Evolutionary conservation across 1,139 yeast species (phyloP).

Genomic region (Magnusiomyces clavatus): DNA sequence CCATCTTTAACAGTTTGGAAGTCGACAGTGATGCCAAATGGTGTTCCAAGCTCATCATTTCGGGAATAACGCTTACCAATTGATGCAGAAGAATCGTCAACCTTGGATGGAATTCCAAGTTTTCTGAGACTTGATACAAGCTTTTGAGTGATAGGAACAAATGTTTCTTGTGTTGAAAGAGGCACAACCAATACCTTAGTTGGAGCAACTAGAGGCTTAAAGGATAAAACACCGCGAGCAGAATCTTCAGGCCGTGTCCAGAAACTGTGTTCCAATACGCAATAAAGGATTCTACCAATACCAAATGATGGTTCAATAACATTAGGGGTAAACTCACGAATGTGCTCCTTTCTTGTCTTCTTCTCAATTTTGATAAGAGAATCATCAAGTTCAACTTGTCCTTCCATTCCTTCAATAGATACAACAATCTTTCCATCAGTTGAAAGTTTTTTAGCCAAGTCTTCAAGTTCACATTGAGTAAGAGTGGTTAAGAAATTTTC

Average conservation of each 20-base stretch:
- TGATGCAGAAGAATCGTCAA: conserved; percentile 95
- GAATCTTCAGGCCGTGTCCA: conserved; percentile 92
- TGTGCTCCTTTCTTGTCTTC: conserved; percentile 75
- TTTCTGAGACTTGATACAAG: conserved; percentile 58
- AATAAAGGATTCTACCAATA: conserved; percentile 93
- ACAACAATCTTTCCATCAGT: conserved; percentile 58
- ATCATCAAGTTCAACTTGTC: conserved; percentile 60
- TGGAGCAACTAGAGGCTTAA: conserved; percentile 96
- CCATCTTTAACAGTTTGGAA: conserved; percentile 87
- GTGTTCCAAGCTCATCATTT: conserved; percentile 98
- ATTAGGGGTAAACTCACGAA: conserved; percentile 93
- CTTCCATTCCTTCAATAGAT: conserved; percentile 53
- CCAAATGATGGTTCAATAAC: conserved; percentile 99
- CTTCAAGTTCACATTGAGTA: conserved; percentile 81
- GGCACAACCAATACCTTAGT: conserved; percentile 96
- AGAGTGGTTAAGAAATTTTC: conserved; percentile 70
- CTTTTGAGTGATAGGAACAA: conserved; percentile 66
- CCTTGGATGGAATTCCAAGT: conserved; percentile 86
- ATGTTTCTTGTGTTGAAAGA: conserved; percentile 73
- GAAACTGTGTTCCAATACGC: conserved; percentile 88
- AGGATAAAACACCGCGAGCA: conserved; percentile 85
- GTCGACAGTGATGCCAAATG: conserved; percentile 97
- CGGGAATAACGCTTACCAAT: conserved; percentile 98
- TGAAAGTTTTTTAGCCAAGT: conserved; percentile 60
- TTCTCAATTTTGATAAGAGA: conserved; percentile 68